Base-by-base conservation (phyloP, 495 filamentous ascomycete genomes). In the Talaromyces borbonicus region DNA sequence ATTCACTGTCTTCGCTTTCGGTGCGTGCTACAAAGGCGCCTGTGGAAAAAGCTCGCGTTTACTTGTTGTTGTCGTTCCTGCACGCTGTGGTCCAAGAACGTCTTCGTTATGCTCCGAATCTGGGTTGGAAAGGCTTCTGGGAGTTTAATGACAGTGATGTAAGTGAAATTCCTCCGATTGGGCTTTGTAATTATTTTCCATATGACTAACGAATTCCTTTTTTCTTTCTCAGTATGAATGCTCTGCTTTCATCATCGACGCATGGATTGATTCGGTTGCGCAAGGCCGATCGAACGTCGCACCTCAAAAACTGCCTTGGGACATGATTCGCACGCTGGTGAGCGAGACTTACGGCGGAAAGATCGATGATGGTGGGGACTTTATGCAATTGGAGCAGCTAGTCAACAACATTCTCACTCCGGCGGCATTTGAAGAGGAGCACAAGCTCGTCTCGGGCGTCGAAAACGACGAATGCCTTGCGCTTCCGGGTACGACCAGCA, bases 211-310 rank as follows among this genome's bases (percentile, higher is more conserved):
- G 46, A 19, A 4, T 46, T 52, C n/a, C n/a, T n/a, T n/a, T n/a
- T n/a, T n/a, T n/a, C n/a, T n/a, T n/a, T n/a, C n/a, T n/a, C 55
- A 96, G 88, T 97, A 97, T 60, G 90, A 99, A 71, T 97, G 92
- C 69, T 94, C 84, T 12, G 87, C 87, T 44, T 87, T 84, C 64
- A 90, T 99, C 42, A 92, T 99, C 48, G 93, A 99, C 62, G 83
- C 83, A 43, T 99, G 93, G 92, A 73, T 96, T 47, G 87, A 95
- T 51, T 66, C 73, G 1, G 79, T 87, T 16, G 85, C 90, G 4
- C 74, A 79, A 47, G 85, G 81, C 43, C 82, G 92, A 38, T 87
- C 87, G 29, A 99, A 99, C 61, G 80, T 97, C 43, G 85, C 89
- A 5, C 92, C 92, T 14, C 73, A 80, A 48, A 95, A 94, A 57